Percentiles rank a stretch among this genome's conserved stretches.
Evolutionary conservation across 2,329 filamentous ascomycete genomes (phyloP).

Genomic region (Pestalotiopsis fici): DNA sequence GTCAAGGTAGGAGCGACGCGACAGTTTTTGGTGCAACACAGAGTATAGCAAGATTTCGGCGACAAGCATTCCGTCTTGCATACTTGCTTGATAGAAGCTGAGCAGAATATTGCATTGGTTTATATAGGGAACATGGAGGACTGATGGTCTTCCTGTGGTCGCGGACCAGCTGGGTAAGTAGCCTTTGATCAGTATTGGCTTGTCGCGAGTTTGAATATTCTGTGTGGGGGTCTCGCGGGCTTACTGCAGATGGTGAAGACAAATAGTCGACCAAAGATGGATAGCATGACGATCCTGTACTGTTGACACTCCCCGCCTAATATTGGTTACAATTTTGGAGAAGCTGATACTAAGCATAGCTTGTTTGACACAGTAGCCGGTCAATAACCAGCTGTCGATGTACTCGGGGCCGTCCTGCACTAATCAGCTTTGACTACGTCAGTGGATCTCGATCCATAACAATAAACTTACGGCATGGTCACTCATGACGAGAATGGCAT

Average conservation of each 20-base stretch:
- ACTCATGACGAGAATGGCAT: constrained; percentile 39
- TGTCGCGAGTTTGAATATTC: not conserved
- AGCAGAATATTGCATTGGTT: constrained; percentile 39
- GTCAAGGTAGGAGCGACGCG: constrained; percentile 28
- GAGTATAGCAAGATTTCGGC: constrained; percentile 40
- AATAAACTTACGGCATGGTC: constrained; percentile 28
- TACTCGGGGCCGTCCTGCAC: constrained; percentile 34
- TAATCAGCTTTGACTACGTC: not conserved
- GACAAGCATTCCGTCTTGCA: constrained; percentile 40
- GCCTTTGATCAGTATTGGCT: not conserved
- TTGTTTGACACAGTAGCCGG: constrained; percentile 42
- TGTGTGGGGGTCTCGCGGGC: no score
- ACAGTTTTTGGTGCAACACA: constrained; percentile 34
- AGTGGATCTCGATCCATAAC: not conserved
- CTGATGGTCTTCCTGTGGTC: constrained; percentile 39
- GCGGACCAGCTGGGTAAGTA: constrained; percentile 36
- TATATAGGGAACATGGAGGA: constrained; percentile 37
- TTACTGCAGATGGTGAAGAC: constrained; percentile 37
- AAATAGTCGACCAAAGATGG: constrained; percentile 37
- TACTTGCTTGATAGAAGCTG: constrained; percentile 40
- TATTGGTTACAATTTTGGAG: constrained; percentile 37
- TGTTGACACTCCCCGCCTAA: constrained; percentile 30
- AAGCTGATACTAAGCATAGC: constrained; percentile 44
- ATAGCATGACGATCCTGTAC: constrained; percentile 34
- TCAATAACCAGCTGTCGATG: constrained; percentile 43